Evolutionary conservation across 257 asterid species (phyloP).

Genomic region (Gardenia jasminoides): DNA sequence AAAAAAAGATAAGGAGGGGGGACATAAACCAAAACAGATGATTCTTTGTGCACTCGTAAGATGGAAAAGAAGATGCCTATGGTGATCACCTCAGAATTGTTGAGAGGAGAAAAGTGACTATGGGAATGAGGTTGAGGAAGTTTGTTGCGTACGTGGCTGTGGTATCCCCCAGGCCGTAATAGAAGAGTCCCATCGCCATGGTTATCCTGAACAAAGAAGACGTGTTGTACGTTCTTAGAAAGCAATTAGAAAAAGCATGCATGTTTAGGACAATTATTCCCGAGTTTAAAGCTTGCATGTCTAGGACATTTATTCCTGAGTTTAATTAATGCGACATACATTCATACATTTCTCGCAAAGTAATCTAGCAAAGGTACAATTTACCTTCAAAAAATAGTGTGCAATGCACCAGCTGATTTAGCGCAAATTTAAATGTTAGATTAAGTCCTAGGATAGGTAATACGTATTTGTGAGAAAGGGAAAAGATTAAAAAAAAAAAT

Average conservation of each 20-base stretch:
- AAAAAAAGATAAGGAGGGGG: too few relatives aligned
- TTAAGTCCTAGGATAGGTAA: too few relatives aligned
- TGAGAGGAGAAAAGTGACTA: slow-evolving; percentile 47
- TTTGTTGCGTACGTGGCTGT: slow-evolving; percentile 72
- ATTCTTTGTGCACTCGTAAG: not conserved
- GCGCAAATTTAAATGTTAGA: too few relatives aligned
- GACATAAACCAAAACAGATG: too few relatives aligned
- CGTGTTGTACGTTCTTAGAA: not conserved
- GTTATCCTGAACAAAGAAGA: slow-evolving; percentile 33
- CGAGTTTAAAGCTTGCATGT: not conserved
- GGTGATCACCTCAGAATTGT: slow-evolving; percentile 37
- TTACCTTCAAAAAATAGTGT: too few relatives aligned
- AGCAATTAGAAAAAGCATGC: not conserved
- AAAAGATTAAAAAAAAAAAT: too few relatives aligned
- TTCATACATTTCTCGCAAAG: too few relatives aligned
- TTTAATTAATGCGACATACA: too few relatives aligned
- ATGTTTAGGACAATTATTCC: not conserved
- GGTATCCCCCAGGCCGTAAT: slow-evolving; percentile 65
- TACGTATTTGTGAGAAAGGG: too few relatives aligned
- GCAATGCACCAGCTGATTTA: too few relatives aligned
- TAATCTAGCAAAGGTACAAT: too few relatives aligned
- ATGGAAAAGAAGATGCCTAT: not conserved
- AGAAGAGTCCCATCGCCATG: slow-evolving; percentile 59
- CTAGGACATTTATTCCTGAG: too few relatives aligned
- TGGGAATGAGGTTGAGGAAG: slow-evolving; percentile 53